Conservation (phyloP, 805 yeast genomes). For the Myxozyma monticola region DNA sequence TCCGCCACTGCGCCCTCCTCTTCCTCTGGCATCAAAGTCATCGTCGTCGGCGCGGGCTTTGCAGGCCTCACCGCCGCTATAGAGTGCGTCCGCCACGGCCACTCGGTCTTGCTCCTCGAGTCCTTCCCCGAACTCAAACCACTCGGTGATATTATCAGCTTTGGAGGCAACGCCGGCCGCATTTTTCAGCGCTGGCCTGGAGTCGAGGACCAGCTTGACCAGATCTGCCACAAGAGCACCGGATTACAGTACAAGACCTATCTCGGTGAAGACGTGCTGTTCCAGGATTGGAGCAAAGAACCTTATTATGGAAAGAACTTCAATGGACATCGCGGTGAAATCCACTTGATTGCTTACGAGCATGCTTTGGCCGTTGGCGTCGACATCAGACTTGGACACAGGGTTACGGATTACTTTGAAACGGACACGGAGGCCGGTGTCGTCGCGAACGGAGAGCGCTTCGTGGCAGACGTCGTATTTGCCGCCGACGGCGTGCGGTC, state of each 20-base stretch:
- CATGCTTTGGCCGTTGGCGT: constrained; percentile 4
- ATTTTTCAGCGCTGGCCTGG: constrained; percentile 7
- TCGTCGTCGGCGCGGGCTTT: constrained; percentile 6
- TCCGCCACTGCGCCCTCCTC: too few relatives aligned
- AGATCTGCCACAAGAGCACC: not conserved
- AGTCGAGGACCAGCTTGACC: constrained; percentile 1
- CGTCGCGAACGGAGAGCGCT: constrained; percentile 1
- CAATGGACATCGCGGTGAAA: constrained; percentile 6
- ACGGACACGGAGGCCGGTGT: constrained; percentile 1
- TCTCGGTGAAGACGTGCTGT: constrained; percentile 1
- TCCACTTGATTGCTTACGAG: constrained; percentile 1
- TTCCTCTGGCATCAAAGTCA: too few relatives aligned
- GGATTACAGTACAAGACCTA: constrained; percentile 1
- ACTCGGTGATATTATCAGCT: constrained; percentile 3
- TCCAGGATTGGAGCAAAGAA: constrained; percentile 4
- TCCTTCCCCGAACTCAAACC: constrained; percentile 7
- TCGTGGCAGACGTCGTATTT: constrained; percentile 1
- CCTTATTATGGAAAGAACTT: constrained; percentile 1
- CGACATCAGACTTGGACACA: constrained; percentile 3
- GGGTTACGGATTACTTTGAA: constrained; percentile 4
- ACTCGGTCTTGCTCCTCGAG: constrained; percentile 5
- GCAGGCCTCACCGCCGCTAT: constrained; percentile 9
- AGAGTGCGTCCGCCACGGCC: constrained; percentile 4
- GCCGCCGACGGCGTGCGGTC: constrained; percentile 6
- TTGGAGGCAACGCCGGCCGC: constrained; percentile 8